phyloP scores from a whole-genome alignment of 257 asterid genomes.

The Gynochthodes officinalis region DNA sequence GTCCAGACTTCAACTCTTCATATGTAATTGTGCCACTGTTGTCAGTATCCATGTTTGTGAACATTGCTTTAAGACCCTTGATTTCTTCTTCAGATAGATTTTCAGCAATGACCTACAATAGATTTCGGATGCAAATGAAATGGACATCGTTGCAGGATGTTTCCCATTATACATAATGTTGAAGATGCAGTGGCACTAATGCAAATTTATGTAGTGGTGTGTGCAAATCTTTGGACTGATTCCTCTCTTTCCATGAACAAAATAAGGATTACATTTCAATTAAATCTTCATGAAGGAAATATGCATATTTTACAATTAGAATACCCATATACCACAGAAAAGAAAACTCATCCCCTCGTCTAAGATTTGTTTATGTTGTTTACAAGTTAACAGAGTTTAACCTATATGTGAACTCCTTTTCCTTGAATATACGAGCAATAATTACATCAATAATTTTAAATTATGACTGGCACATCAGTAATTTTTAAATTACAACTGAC shows the following conservation, averaged over 20 bases:
- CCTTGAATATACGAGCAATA: not conserved
- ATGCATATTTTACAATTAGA: not conserved
- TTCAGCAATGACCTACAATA: constrained; percentile 74
- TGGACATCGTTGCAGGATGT: not conserved
- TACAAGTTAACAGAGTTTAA: not conserved
- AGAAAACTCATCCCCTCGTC: not conserved
- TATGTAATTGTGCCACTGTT: constrained; percentile 84
- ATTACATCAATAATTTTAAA: not conserved
- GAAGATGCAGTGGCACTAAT: not conserved
- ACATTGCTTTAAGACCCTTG: constrained; percentile 77
- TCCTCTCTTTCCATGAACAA: not conserved
- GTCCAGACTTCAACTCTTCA: constrained; percentile 77
- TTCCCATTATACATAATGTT: not conserved
- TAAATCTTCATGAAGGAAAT: not conserved
- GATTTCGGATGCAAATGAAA: constrained; percentile 13
- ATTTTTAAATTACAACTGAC: too few species aligned
- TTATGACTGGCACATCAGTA: too few species aligned
- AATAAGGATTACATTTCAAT: not conserved
- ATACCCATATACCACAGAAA: not conserved
- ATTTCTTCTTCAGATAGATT: constrained; percentile 91
- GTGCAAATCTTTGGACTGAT: not conserved
- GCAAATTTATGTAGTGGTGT: not conserved
- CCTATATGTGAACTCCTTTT: not conserved
- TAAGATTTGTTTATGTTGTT: not conserved
- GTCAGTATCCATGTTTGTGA: constrained; percentile 73